Evolutionary conservation across 352 stramenopile genomes (phyloP), one percentile per base, ranked within the genome.

Genomic region (Pythium aphanidermatum): DNA sequence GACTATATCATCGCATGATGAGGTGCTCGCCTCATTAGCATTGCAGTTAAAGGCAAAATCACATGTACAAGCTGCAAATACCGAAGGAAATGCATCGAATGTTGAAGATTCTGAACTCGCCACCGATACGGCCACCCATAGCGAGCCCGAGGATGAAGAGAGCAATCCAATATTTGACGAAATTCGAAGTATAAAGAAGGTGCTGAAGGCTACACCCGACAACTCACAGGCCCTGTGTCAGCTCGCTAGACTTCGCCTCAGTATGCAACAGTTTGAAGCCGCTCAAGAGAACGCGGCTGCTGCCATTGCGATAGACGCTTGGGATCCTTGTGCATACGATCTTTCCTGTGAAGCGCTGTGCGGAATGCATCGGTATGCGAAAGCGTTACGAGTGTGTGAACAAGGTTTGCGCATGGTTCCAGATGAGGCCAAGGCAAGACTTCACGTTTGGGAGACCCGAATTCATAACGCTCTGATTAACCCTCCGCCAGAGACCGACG

Each of bases 101-200:
- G n/a, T n/a, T n/a, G n/a, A n/a, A n/a, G n/a, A n/a, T n/a, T n/a
- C n/a, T n/a, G n/a, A n/a, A n/a, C n/a, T n/a, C n/a, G n/a, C n/a
- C n/a, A n/a, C n/a, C n/a, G n/a, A n/a, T n/a, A n/a, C n/a, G n/a
- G n/a, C n/a, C n/a, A n/a, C n/a, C n/a, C n/a, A n/a, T n/a, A n/a
- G n/a, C n/a, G n/a, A n/a, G n/a, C n/a, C n/a, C n/a, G n/a, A n/a
- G n/a, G n/a, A n/a, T n/a, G n/a, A n/a, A n/a, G n/a, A n/a, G n/a
- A n/a, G n/a, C n/a, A n/a, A n/a, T n/a, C n/a, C n/a, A n/a, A n/a
- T n/a, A n/a, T n/a, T n/a, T n/a, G n/a, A n/a, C n/a, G n/a, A n/a
- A n/a, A n/a, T n/a, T n/a, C n/a, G n/a, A n/a, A n/a, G n/a, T 17
- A 9, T 60, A n/a, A 60, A 60, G 37, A 47, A 39, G 11, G 19